Evolutionary conservation across 768 basidiomycete genomes (phyloP), one percentile per base, ranked within the genome.

Genomic region (Suillus subluteus): DNA sequence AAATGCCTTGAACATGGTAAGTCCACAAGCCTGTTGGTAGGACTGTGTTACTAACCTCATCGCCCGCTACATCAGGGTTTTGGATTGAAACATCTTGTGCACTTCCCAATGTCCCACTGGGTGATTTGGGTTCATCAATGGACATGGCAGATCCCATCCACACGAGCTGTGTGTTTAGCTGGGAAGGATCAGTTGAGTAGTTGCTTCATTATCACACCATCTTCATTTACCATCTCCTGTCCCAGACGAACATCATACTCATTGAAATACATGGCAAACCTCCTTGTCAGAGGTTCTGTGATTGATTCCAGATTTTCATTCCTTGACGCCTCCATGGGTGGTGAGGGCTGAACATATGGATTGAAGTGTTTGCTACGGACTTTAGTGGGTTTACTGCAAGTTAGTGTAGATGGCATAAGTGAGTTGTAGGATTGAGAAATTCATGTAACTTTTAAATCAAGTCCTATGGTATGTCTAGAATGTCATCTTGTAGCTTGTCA

Each of bases 401-500:
- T 44, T 4, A 44, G 44, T 21, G 21, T 46, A 21, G 21, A 46
- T 9, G 0, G 44, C 44, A 44, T 44, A 9, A 18, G 21, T 46
- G 44, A 46, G 44, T 46, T 46, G 44, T 4, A 1, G 8, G 21
- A 46, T 46, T 4, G 0, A 1, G 4, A 26, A 12, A 13, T 21
- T 46, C 9, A 1, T 46, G 21, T 46, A 46, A 21, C 21, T 21
- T 4, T 46, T 46, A 46, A 46, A 46, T 21, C 44, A 9, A 48
- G 46, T 48, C 46, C n/a, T 50, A 50, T 50, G 48, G 48, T 48
- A 3, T 48, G 16, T 44, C 18, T 44, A 44, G 44, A 46, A 46
- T 1, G 21, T 21, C 1, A 23, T 50, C 12, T 6, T 2, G 2
- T 13, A 21, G 4, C 4, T 46, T 1, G 0, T 11, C 44, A 16